These are phyloP conservation scores for Chlorella vulgaris DNA, from an alignment of 139 green algal genomes.

Conservation along the genomic window DNA sequence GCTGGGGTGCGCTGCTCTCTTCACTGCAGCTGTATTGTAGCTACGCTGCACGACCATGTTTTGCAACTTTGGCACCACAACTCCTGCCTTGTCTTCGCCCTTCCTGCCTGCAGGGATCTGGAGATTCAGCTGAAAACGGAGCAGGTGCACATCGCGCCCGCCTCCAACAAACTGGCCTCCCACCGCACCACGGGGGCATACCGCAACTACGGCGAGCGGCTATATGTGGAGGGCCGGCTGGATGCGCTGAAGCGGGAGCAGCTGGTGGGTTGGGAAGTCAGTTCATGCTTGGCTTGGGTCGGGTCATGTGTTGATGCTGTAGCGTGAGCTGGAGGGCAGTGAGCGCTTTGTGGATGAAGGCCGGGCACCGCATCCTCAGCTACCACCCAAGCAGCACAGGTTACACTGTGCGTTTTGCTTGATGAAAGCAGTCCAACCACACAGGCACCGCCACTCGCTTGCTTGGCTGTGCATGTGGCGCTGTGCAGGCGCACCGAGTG, in stretches of 20 bases:
- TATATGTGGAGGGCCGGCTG: slow-evolving; percentile 79
- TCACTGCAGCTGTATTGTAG: too few relatives aligned
- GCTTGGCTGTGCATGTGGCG: neutral
- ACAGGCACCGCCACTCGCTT: neutral
- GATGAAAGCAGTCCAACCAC: neutral
- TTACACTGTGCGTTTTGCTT: neutral
- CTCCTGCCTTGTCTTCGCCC: too few relatives aligned
- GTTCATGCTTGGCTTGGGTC: too few relatives aligned
- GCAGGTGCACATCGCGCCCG: slow-evolving; percentile 64
- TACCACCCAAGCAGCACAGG: too few relatives aligned
- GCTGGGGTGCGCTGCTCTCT: neutral
- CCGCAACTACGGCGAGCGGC: slow-evolving; percentile 82
- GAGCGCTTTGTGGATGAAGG: too few relatives aligned
- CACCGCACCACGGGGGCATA: slow-evolving; percentile 61
- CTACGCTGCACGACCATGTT: too few relatives aligned
- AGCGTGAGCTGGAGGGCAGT: neutral
- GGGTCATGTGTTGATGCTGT: neutral
- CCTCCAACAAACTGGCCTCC: slow-evolving; percentile 71
- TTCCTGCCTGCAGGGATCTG: slow-evolving; percentile 31
- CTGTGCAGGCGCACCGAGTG: slow-evolving; percentile 44
- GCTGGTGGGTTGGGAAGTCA: slow-evolving; percentile 18
- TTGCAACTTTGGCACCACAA: too few relatives aligned
- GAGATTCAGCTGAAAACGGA: slow-evolving; percentile 43
- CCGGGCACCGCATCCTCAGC: too few relatives aligned
- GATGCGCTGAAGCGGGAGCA: slow-evolving; percentile 51